Evolutionary conservation across 2,329 filamentous ascomycete genomes (phyloP).

Genomic region (Sphaerulina vaccinii): DNA sequence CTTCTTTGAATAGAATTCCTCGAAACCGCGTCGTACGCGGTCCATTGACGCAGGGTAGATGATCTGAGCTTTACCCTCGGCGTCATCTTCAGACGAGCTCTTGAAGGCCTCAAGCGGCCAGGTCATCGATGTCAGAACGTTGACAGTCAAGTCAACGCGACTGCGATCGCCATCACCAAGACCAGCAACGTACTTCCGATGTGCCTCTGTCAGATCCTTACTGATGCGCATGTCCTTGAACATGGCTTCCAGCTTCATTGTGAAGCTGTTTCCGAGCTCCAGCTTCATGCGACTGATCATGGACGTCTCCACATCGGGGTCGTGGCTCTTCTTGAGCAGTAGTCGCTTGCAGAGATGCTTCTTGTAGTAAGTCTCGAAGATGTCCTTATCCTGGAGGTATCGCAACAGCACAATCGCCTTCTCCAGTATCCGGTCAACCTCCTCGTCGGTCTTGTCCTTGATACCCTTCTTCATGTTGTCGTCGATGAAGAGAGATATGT

Average conservation of each 20-base stretch:
- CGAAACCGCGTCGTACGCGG: slow-evolving; percentile 77
- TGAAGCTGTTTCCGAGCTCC: slow-evolving; percentile 92
- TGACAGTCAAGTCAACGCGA: slow-evolving; percentile 76
- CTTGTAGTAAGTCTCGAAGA: slow-evolving; percentile 97
- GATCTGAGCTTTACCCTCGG: slow-evolving; percentile 54
- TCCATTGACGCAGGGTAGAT: slow-evolving; percentile 74
- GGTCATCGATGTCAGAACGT: slow-evolving; percentile 85
- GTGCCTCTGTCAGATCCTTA: slow-evolving; percentile 74
- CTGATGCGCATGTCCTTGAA: slow-evolving; percentile 94
- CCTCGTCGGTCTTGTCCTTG: slow-evolving; percentile 85
- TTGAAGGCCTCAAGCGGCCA: slow-evolving; percentile 91
- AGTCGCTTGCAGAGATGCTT: slow-evolving; percentile 88
- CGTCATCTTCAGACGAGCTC: slow-evolving; percentile 54
- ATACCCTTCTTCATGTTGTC: slow-evolving; percentile 93
- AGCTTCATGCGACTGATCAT: slow-evolving; percentile 98
- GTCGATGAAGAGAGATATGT: slow-evolving; percentile 93
- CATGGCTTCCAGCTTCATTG: slow-evolving; percentile 90
- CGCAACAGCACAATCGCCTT: slow-evolving; percentile 85
- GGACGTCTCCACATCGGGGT: slow-evolving; percentile 87
- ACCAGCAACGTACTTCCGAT: slow-evolving; percentile 67
- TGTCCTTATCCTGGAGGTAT: slow-evolving; percentile 86
- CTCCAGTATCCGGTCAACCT: slow-evolving; percentile 80
- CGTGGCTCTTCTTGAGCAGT: slow-evolving; percentile 84
- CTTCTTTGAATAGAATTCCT: slow-evolving; percentile 81
- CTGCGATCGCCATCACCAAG: slow-evolving; percentile 57